Evolutionary conservation across 2,329 filamentous ascomycete genomes (phyloP).

Genomic region (Exserohilum turcica): DNA sequence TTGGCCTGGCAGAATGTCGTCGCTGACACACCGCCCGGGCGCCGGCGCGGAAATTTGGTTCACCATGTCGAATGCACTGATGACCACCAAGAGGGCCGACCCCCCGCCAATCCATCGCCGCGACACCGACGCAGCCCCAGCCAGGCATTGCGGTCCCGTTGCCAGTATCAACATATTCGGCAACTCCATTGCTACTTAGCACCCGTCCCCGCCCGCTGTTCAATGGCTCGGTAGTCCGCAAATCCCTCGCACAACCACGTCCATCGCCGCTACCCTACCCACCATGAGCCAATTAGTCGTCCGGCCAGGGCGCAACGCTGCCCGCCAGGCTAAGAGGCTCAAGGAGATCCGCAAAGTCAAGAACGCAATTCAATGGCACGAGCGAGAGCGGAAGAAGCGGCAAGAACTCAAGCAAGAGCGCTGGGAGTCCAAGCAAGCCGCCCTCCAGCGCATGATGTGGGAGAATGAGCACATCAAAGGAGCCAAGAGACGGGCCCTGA

Average conservation of each 20-base stretch:
- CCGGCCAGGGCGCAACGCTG: constrained; percentile 30
- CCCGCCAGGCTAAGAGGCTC: constrained; percentile 37
- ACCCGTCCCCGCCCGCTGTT: constrained; percentile 5
- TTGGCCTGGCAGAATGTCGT: constrained; percentile 18
- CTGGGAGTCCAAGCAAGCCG: constrained; percentile 37
- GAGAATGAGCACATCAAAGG: constrained; percentile 29
- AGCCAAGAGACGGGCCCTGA: constrained; percentile 55
- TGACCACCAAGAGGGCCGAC: constrained; percentile 9
- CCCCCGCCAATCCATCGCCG: background rate
- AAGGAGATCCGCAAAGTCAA: constrained; percentile 52
- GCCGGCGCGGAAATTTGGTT: constrained; percentile 24
- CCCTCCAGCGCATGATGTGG: constrained; percentile 27
- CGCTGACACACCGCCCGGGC: constrained; percentile 22
- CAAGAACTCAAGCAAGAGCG: constrained; percentile 31
- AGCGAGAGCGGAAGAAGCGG: constrained; percentile 32
- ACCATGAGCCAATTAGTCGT: constrained; percentile 38
- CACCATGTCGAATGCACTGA: constrained; percentile 7
- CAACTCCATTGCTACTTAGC: background rate
- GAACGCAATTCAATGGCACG: constrained; percentile 39
- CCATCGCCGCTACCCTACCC: constrained; percentile 59
- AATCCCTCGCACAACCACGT: constrained; percentile 16
- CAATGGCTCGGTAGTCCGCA: constrained; percentile 39
- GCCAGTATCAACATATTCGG: background rate
- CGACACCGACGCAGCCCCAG: background rate
- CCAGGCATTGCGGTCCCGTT: background rate